phyloP scores from a whole-genome alignment of 129 eudicot species.

The Tagetes erecta region DNA sequence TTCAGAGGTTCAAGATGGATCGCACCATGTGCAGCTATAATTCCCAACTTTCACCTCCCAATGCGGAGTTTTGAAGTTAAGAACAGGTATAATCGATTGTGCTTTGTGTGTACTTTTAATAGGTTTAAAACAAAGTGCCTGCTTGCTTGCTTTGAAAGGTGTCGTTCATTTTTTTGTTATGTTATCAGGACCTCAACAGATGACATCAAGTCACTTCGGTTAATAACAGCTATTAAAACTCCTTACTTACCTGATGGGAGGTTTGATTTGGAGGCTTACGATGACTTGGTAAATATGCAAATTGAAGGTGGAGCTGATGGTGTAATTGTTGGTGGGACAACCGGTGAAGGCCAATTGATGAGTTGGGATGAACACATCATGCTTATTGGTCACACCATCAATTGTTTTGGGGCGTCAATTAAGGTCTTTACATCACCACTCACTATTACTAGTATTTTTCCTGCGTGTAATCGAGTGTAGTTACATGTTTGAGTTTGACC shows the following conservation, averaged over 20 bases:
- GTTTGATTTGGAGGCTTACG: conserved; percentile 70
- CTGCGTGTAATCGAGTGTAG: background rate
- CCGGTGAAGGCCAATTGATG: conserved; percentile 74
- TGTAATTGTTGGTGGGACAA: conserved; percentile 66
- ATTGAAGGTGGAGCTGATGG: conserved; percentile 59
- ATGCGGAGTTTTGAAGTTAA: conserved; percentile 77
- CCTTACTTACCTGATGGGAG: conserved; percentile 73
- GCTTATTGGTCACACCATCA: conserved; percentile 73
- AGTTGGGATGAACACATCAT: conserved; percentile 78
- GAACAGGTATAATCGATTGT: conserved; percentile 45
- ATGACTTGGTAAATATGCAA: conserved; percentile 63
- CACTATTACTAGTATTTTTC: background rate
- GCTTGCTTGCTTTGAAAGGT: background rate
- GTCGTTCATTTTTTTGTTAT: background rate
- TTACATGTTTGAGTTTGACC: background rate
- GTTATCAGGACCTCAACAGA: conserved; percentile 55
- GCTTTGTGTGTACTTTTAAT: background rate
- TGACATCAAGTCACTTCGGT: conserved; percentile 50
- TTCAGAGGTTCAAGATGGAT: conserved; percentile 49
- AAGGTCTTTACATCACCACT: conserved; percentile 36
- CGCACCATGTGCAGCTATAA: conserved; percentile 55
- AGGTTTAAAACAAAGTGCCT: background rate
- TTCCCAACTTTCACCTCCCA: conserved; percentile 64
- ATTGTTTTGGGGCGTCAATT: conserved; percentile 61
- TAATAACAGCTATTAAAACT: conserved; percentile 68